These are phyloP conservation scores for Talaromyces pinophilus DNA, from an alignment of 2,329 filamentous ascomycete species.

Conservation along the genomic window DNA sequence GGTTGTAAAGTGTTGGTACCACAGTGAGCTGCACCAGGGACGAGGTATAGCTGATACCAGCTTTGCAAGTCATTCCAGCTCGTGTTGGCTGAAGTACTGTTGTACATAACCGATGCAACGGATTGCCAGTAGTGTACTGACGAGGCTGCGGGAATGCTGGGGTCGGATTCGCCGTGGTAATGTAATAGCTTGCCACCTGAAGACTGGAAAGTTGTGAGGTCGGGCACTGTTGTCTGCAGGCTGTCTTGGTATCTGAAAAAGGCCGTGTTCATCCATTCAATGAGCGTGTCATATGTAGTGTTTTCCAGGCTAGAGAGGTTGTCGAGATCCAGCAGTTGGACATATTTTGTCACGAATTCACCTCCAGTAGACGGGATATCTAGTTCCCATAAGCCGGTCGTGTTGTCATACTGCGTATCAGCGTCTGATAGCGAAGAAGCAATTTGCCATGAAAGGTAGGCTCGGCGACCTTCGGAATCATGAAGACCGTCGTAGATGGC, in stretches of 20 bases:
- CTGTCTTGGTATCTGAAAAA: conserved; percentile 50
- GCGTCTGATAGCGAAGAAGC: conserved; percentile 32
- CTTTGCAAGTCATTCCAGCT: neutral
- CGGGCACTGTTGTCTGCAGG: conserved; percentile 46
- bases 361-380: neutral
- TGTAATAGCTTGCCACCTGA: neutral
- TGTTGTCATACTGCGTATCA: conserved; percentile 25
- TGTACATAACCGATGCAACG: neutral
- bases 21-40: neutral
- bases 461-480: conserved; percentile 42
- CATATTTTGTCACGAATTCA: conserved; percentile 18
- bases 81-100: neutral
- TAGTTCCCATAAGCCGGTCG: neutral
- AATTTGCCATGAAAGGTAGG: conserved; percentile 42
- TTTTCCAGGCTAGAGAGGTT: conserved; percentile 46
- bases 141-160: neutral
- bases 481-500: conserved; percentile 44
- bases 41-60: neutral
- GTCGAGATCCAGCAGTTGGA: conserved; percentile 37
- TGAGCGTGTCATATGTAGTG: conserved; percentile 58
- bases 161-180: neutral
- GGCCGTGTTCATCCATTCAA: conserved; percentile 53
- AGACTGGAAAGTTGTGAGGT: neutral
- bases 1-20: conserved; percentile 35
- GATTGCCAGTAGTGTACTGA: neutral